A percentile compares a stretch with the other conserved stretches of the same genome.
Conservation (phyloP, 2,329 filamentous ascomycete species). For the Cytospora chrysosperma region DNA sequence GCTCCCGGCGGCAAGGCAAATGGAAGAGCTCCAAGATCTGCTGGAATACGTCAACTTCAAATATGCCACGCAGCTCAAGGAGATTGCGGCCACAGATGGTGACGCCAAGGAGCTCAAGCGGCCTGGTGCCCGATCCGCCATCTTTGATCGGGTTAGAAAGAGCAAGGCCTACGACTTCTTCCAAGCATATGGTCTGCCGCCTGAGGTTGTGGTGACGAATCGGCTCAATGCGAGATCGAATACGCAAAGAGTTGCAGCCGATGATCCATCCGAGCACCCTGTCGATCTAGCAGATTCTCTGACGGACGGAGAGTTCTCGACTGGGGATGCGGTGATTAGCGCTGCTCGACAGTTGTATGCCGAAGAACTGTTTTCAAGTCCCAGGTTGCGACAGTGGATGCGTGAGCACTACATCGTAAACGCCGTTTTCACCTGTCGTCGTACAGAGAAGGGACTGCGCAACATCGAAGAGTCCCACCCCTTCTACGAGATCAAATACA, state of each 20-base stretch:
- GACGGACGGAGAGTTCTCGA: slow-evolving; percentile 70
- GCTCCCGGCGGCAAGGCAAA: slow-evolving; percentile 74
- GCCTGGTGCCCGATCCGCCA: slow-evolving; percentile 75
- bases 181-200: slow-evolving; percentile 83
- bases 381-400: slow-evolving; percentile 85
- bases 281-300: slow-evolving; percentile 84
- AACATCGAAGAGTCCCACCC: slow-evolving; percentile 94
- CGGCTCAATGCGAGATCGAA: slow-evolving; percentile 59
- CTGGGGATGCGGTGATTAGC: slow-evolving; percentile 70
- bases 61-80: slow-evolving; percentile 80
- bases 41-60: slow-evolving; percentile 97
- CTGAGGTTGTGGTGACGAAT: slow-evolving; percentile 86
- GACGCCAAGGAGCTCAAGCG: slow-evolving; percentile 70
- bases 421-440: slow-evolving; percentile 80
- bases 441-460: slow-evolving; percentile 90
- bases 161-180: slow-evolving; percentile 80
- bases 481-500: slow-evolving; percentile 97
- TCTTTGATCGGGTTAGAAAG: slow-evolving; percentile 82
- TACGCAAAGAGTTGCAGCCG: slow-evolving; percentile 76
- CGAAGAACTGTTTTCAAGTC: slow-evolving; percentile 85
- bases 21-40: slow-evolving; percentile 94
- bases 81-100: slow-evolving; percentile 65
- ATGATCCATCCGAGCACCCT: slow-evolving; percentile 77
- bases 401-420: slow-evolving; percentile 79
- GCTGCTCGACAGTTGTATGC: slow-evolving; percentile 85